Conservation (phyloP, 192 early-diverging fungal genomes). For the Chytriomyces confervae region DNA sequence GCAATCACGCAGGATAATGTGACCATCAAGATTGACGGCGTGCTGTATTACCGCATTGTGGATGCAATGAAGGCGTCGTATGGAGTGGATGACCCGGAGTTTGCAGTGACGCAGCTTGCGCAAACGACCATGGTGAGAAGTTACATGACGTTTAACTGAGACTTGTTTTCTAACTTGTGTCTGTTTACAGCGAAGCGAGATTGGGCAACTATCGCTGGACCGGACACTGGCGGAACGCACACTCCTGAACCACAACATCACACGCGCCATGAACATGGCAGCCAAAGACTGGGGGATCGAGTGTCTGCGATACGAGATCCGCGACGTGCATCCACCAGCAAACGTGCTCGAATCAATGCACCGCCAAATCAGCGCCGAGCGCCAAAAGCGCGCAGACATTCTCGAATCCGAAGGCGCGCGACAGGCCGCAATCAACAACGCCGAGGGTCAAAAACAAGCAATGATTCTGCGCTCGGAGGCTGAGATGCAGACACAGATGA, state of each 20-base stretch:
- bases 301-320: constrained; percentile 84
- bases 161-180: not conserved
- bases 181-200: constrained; percentile 75
- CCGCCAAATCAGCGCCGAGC: constrained; percentile 87
- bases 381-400: constrained; percentile 88
- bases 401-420: constrained; percentile 37
- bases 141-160: not conserved
- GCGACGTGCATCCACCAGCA: constrained; percentile 85
- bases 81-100: constrained; percentile 92
- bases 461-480: constrained; percentile 87
- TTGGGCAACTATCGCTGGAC: constrained; percentile 96
- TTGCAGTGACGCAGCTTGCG: constrained; percentile 95
- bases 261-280: constrained; percentile 89
- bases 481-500: constrained; percentile 77
- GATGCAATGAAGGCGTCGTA: constrained; percentile 90
- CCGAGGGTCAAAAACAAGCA: constrained; percentile 84
- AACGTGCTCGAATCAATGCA: constrained; percentile 92
- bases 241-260: constrained; percentile 89
- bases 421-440: constrained; percentile 89
- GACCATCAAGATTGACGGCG: constrained; percentile 86
- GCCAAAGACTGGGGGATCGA: constrained; percentile 94
- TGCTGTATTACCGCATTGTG: constrained; percentile 82
- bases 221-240: constrained; percentile 91
- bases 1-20: constrained; percentile 75
- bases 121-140: constrained; percentile 86